Evolutionary conservation across 306 rosid species (phyloP).

Genomic region (Clitoria ternatea): DNA sequence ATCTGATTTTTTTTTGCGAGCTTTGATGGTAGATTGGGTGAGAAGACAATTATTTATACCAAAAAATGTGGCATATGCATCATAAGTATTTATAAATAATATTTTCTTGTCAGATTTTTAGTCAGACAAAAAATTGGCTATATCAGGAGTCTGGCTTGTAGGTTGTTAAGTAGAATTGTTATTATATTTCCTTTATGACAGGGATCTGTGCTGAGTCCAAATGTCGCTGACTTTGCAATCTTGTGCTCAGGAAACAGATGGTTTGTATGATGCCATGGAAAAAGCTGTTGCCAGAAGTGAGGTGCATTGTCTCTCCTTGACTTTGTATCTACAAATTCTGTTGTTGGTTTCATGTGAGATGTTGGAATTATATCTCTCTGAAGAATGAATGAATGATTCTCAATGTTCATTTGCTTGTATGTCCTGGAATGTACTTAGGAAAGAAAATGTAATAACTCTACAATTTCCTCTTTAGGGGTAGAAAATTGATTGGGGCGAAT

Average conservation of each 20-base stretch:
- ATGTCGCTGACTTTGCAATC: constrained; percentile 86
- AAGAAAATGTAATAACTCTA: neutral
- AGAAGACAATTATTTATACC: neutral
- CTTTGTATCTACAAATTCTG: constrained; percentile 11
- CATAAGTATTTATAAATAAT: neutral
- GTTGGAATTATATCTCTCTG: neutral
- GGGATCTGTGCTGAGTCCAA: constrained; percentile 65
- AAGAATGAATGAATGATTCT: constrained; percentile 9
- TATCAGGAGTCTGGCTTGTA: constrained; percentile 37
- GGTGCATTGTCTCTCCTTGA: constrained; percentile 50
- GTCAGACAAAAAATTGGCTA: constrained; percentile 26
- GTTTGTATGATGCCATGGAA: constrained; percentile 81
- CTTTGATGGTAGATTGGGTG: constrained; percentile 10
- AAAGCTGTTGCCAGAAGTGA: constrained; percentile 83
- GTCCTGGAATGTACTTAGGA: neutral
- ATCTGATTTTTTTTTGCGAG: neutral
- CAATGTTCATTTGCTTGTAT: neutral
- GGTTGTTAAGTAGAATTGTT: constrained; percentile 49
- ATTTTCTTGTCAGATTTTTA: constrained; percentile 8
- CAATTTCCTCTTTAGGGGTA: neutral
- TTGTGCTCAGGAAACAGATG: constrained; percentile 96
- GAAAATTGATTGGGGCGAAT: neutral
- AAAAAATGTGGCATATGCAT: constrained; percentile 14
- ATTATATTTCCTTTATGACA: constrained; percentile 58
- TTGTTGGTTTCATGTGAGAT: constrained; percentile 8